phyloP scores from a whole-genome alignment of 352 stramenopile species.

The Globisporangium carolinianum region DNA sequence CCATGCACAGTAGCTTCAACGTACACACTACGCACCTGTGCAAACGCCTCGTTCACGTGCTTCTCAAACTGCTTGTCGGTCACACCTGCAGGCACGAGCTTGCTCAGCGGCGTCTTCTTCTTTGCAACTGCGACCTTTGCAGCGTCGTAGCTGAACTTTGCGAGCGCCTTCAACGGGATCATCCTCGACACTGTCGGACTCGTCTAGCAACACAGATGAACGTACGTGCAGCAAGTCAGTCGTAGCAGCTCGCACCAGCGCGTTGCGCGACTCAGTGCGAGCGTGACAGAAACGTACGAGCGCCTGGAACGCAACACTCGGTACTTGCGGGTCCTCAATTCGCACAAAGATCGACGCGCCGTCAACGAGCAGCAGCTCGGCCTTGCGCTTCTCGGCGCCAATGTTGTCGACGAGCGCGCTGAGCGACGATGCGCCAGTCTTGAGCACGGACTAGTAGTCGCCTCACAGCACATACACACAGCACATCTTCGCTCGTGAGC shows the following conservation, averaged over 20 bases:
- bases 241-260: background rate
- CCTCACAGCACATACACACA: background rate
- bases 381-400: slow-evolving; percentile 38
- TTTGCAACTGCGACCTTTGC: slow-evolving; percentile 32
- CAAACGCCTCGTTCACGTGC: slow-evolving; percentile 60
- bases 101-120: slow-evolving; percentile 63
- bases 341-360: slow-evolving; percentile 54
- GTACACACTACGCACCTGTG: slow-evolving; percentile 16
- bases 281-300: slow-evolving; percentile 26
- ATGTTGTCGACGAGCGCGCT: slow-evolving; percentile 30
- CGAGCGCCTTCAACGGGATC: slow-evolving; percentile 23
- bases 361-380: slow-evolving; percentile 18
- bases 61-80: slow-evolving; percentile 57
- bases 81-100: slow-evolving; percentile 26
- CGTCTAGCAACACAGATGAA: slow-evolving; percentile 7
- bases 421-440: slow-evolving; percentile 15
- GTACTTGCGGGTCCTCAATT: slow-evolving; percentile 54
- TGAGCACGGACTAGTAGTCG: slow-evolving; percentile 26
- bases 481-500: no score
- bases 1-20: no score
- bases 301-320: slow-evolving; percentile 20
- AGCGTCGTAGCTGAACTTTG: slow-evolving; percentile 48
- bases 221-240: background rate
- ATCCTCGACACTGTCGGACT: slow-evolving; percentile 33
- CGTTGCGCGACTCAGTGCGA: background rate